A percentile compares a stretch with the other conserved stretches of the same genome.
phyloP scores from a whole-genome alignment of 1,139 yeast genomes.

The Scheffersomyces stambukii region DNA sequence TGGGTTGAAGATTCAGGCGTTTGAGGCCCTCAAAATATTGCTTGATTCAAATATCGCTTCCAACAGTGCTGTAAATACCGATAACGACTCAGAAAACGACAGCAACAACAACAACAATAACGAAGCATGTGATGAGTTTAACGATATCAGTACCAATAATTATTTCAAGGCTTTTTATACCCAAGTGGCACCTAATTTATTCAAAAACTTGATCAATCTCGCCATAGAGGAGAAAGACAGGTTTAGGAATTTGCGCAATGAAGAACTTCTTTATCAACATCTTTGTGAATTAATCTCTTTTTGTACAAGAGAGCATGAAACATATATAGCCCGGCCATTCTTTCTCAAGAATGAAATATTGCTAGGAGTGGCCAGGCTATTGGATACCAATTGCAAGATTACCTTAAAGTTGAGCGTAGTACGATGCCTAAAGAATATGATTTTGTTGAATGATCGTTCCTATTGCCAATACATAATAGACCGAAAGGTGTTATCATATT shows the following conservation, averaged over 20 bases:
- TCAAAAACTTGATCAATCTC: conserved; percentile 35
- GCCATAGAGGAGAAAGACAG: conserved; percentile 7
- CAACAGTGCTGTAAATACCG: background rate
- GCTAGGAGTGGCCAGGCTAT: conserved; percentile 44
- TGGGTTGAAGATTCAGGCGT: conserved; percentile 77
- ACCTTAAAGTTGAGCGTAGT: conserved; percentile 64
- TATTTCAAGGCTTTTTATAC: conserved; percentile 61
- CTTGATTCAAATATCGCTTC: conserved; percentile 54
- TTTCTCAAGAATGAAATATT: conserved; percentile 54
- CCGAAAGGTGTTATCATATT: conserved; percentile 48
- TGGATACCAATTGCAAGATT: conserved; percentile 36
- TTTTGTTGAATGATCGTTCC: conserved; percentile 57
- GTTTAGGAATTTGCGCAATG: conserved; percentile 22
- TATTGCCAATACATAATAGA: conserved; percentile 56
- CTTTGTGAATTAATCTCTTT: conserved; percentile 67
- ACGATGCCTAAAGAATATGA: conserved; percentile 57
- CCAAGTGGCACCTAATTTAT: conserved; percentile 57
- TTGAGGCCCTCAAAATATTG: conserved; percentile 73
- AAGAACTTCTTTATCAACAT: conserved; percentile 51
- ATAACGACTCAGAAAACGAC: background rate
- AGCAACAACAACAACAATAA: background rate
- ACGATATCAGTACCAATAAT: conserved; percentile 42
- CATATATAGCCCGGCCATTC: conserved; percentile 53
- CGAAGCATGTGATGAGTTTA: conserved; percentile 19
- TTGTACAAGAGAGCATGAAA: conserved; percentile 62